Conservation (phyloP, 805 yeast genomes). For the Teunomyces pallodes region DNA sequence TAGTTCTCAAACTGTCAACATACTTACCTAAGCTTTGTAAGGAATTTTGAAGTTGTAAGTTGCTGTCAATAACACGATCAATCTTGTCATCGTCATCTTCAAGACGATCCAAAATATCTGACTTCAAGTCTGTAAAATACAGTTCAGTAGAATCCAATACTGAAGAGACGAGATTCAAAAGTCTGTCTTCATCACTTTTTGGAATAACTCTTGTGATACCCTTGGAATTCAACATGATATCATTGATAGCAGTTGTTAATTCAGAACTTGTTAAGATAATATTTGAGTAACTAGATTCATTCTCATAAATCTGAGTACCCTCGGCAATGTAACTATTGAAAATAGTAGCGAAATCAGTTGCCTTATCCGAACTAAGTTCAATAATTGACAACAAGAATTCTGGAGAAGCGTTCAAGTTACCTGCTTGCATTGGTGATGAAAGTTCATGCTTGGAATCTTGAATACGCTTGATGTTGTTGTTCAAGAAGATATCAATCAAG, state of each 20-base stretch:
- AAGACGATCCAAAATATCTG: constrained; percentile 49
- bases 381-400: constrained; percentile 63
- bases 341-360: constrained; percentile 76
- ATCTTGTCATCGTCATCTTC: constrained; percentile 62
- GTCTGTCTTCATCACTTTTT: constrained; percentile 52
- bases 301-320: constrained; percentile 50
- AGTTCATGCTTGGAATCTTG: constrained; percentile 71
- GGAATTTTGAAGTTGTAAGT: constrained; percentile 68
- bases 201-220: constrained; percentile 61
- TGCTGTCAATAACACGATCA: constrained; percentile 74
- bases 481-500: constrained; percentile 68
- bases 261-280: constrained; percentile 62
- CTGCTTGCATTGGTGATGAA: constrained; percentile 79
- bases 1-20: constrained; percentile 51
- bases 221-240: constrained; percentile 63
- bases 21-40: constrained; percentile 57
- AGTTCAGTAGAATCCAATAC: constrained; percentile 60
- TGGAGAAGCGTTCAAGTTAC: constrained; percentile 74
- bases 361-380: constrained; percentile 66
- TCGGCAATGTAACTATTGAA: constrained; percentile 76
- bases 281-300: constrained; percentile 50
- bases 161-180: constrained; percentile 45
- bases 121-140: constrained; percentile 58
- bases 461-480: constrained; percentile 65
- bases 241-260: constrained; percentile 60